Evolutionary conservation across 352 stramenopile genomes (phyloP).

Genomic region (Globisporangium orthogonon): DNA sequence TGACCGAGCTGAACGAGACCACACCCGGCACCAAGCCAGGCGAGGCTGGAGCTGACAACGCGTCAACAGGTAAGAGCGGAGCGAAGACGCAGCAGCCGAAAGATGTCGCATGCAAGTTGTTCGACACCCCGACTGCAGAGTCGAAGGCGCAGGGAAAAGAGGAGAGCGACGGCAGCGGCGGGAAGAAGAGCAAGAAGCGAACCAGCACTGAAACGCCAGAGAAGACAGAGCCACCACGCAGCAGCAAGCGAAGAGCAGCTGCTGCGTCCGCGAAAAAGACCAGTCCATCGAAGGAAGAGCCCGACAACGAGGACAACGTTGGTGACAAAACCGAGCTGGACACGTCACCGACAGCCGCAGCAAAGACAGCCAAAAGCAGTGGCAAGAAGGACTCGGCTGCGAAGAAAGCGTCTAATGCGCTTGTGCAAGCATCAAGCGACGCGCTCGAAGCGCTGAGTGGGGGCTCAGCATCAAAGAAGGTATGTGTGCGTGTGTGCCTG

Average conservation of each 20-base stretch:
- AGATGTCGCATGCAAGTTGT: constrained; percentile 38
- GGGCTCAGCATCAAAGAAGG: constrained; percentile 5
- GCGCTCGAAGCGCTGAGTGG: constrained; percentile 7
- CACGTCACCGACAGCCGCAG: constrained; percentile 1
- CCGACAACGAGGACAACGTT: constrained; percentile 21
- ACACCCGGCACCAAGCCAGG: constrained; percentile 27
- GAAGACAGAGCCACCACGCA: constrained; percentile 29
- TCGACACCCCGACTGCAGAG: constrained; percentile 44
- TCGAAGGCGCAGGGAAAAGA: constrained; percentile 10
- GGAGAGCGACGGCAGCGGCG: neutral
- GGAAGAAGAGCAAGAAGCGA: constrained; percentile 4
- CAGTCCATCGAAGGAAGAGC: constrained; percentile 7
- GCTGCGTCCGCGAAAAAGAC: constrained; percentile 1
- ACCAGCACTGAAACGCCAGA: constrained; percentile 14
- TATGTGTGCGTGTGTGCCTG: neutral
- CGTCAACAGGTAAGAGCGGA: neutral
- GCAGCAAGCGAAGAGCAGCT: constrained; percentile 17
- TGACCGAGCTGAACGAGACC: constrained; percentile 50
- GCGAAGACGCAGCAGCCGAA: constrained; percentile 18
- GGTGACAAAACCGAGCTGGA: constrained; percentile 5
- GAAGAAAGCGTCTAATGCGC: constrained; percentile 15
- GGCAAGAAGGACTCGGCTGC: constrained; percentile 13
- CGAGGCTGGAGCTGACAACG: constrained; percentile 12
- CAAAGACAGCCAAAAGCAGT: constrained; percentile 7
- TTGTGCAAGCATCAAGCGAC: constrained; percentile 3